Conservation (phyloP, 2,329 filamentous ascomycete genomes). For the Penicillium janthinellum region DNA sequence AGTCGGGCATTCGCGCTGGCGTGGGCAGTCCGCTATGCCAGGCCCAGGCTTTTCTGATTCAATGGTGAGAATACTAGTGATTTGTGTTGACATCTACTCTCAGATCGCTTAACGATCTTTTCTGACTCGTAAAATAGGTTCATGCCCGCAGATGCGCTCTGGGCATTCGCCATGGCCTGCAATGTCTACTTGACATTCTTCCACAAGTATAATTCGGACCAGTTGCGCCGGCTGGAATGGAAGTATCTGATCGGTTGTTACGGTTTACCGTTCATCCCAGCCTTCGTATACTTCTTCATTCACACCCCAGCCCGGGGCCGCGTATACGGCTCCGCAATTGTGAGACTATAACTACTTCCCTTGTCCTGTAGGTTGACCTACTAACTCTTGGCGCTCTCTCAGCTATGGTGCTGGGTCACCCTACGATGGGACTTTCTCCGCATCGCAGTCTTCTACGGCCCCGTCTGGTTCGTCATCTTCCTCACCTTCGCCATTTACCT, state of each 20-base stretch:
- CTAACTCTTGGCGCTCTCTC: not conserved
- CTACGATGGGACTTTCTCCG: slow-evolving; percentile 69
- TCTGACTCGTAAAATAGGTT: slow-evolving; percentile 57
- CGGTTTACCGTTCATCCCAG: slow-evolving; percentile 70
- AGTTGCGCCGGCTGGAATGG: slow-evolving; percentile 68
- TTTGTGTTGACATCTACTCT: not conserved
- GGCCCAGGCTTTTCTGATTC: slow-evolving; percentile 76
- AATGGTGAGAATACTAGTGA: slow-evolving; percentile 64
- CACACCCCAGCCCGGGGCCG: slow-evolving; percentile 54
- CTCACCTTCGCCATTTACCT: slow-evolving; percentile 45
- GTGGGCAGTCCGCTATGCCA: slow-evolving; percentile 65
- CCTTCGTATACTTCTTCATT: slow-evolving; percentile 68
- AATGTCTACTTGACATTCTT: slow-evolving; percentile 86
- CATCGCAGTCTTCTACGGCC: slow-evolving; percentile 70
- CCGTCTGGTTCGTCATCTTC: slow-evolving; percentile 46
- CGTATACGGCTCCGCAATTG: slow-evolving; percentile 72
- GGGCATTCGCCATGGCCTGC: slow-evolving; percentile 78
- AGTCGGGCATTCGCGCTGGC: slow-evolving; percentile 56
- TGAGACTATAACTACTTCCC: slow-evolving; percentile 31
- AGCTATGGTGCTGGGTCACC: slow-evolving; percentile 80
- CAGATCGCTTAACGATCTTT: not conserved
- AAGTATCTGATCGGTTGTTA: slow-evolving; percentile 72
- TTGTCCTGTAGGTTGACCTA: not conserved
- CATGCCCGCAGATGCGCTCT: slow-evolving; percentile 73
- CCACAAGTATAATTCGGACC: slow-evolving; percentile 66